Conservation (phyloP, 257 asterid genomes). For the Solanum clarkiae region DNA sequence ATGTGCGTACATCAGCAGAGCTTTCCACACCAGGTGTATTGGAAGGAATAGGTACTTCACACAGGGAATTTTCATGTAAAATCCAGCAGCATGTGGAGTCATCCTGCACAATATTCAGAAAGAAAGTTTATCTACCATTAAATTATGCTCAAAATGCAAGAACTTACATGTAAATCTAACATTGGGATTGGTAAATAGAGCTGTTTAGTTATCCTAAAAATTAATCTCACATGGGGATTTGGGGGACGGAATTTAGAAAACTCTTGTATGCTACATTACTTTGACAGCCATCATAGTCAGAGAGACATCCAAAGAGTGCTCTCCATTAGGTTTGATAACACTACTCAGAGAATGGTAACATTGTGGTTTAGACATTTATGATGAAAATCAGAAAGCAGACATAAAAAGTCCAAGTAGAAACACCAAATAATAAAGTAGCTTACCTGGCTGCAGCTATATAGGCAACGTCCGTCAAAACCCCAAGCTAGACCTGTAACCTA, state of each 20-base stretch:
- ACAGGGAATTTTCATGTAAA: slow-evolving; percentile 29
- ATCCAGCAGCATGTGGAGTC: slow-evolving; percentile 65
- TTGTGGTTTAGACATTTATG: neutral
- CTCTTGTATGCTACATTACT: neutral
- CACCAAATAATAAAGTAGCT: neutral
- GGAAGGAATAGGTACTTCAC: slow-evolving; percentile 55
- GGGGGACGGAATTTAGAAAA: neutral
- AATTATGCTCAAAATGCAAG: neutral
- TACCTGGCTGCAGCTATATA: slow-evolving; percentile 99
- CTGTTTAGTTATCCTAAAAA: neutral
- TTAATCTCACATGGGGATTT: neutral
- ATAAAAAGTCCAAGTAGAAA: neutral
- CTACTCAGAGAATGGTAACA: neutral
- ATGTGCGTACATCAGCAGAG: slow-evolving; percentile 51
- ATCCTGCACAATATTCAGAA: slow-evolving; percentile 37
- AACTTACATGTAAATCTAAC: neutral
- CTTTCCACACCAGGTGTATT: slow-evolving; percentile 42
- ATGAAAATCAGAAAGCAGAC: neutral
- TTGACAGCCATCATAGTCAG: neutral
- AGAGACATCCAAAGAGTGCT: neutral
- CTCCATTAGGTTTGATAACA: neutral
- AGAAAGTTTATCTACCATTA: neutral
- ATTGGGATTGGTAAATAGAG: neutral
- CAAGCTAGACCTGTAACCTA: slow-evolving; percentile 91
- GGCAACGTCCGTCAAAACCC: slow-evolving; percentile 73